Evolutionary conservation across 306 rosid genomes (phyloP), one percentile per base, ranked within the genome.

Genomic region (Alnus rubra): DNA sequence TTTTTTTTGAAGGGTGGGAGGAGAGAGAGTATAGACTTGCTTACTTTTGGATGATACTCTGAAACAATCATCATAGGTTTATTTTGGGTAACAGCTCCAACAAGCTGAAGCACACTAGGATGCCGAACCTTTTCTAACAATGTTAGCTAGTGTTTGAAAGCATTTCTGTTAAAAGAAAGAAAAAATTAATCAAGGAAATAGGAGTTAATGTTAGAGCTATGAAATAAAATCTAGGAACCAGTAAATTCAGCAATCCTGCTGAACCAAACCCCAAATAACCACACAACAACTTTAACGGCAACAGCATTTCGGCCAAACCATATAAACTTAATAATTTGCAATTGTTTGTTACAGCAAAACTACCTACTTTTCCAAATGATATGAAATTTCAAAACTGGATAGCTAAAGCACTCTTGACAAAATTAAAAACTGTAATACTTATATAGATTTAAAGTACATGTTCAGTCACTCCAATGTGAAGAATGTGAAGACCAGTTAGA

Each of bases 41-140:
- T 88, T 87, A 93, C 99, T 92, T 93, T 95, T n/a, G 96, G 75
- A 81, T 91, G 98, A 89, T 88, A 90, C 82, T 95, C 99, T 70
- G 92, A 87, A 74, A 95, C 97, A 76, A 95, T 95, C 99, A 95
- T 95, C 99, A 95, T 95, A 71, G 99, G 99, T 83, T 86, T 78
- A 85, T 95, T 95, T 79, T 95, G 99, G 76, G 99, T 95, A 80
- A 95, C 99, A 65, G 99, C 99, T 64, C 99, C 99, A 84, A 95
- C 99, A 87, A 95, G 93, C 85, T 95, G 99, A 79, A 95, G 90
- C 37, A 95, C 89, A 47, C 93, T 95, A 45, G 99, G 99, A 88
- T 95, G 99, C 50, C 99, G 94, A 51, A 91, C 99, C 93, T 86
- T 95, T 89, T 95, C 98, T 78, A 95, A 81, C 86, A 95, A 72